A percentile compares a stretch with the other conserved stretches of the same genome.
Evolutionary conservation across 305 asterid species (phyloP).

Genomic region (Fraxinus greggii): DNA sequence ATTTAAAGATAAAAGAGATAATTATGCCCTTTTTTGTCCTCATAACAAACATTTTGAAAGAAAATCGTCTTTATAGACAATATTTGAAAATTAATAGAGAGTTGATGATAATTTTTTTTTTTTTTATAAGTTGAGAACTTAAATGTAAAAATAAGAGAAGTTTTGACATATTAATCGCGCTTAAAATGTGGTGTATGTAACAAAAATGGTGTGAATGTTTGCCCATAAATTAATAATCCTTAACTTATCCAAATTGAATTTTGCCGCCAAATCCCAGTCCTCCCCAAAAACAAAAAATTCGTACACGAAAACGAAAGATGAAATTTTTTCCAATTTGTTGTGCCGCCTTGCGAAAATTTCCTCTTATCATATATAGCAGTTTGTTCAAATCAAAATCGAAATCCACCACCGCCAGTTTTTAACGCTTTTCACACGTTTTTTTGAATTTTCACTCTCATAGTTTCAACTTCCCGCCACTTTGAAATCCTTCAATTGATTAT

Average conservation of each 20-base stretch:
- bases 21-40: too few relatives aligned
- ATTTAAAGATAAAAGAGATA: too few relatives aligned
- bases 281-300: neutral
- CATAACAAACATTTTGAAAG: too few relatives aligned
- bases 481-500: neutral
- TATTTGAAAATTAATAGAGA: too few relatives aligned
- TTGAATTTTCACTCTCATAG: neutral
- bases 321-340: neutral
- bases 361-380: neutral
- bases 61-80: too few relatives aligned
- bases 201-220: too few relatives aligned
- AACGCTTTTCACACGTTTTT: neutral
- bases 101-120: too few relatives aligned
- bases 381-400: neutral
- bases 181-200: too few relatives aligned
- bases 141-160: too few relatives aligned
- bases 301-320: neutral
- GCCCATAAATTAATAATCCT: neutral
- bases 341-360: neutral
- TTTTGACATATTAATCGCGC: too few relatives aligned
- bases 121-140: too few relatives aligned
- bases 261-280: neutral
- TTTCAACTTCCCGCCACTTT: neutral
- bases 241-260: neutral
- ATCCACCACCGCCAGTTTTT: neutral